Evolutionary conservation across 78 protist species (phyloP).

Genomic region (Dictyostelium purpureum): DNA sequence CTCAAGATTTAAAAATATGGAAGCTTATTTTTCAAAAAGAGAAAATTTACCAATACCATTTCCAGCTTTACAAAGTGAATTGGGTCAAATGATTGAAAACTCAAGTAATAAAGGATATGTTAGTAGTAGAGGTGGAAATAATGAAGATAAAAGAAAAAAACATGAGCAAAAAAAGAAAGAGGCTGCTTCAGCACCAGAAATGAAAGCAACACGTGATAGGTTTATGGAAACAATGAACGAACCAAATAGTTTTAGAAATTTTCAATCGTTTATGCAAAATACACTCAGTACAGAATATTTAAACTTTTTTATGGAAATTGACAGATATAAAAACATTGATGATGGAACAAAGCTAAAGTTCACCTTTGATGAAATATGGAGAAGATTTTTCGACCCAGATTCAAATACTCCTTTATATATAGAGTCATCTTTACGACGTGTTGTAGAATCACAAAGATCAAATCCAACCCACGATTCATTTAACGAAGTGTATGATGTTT

Average conservation of each 20-base stretch:
- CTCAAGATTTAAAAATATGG: not conserved
- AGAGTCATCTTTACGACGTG: not conserved
- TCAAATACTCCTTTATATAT: conserved; percentile 12
- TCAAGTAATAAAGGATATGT: not conserved
- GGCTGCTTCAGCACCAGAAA: conserved; percentile 24
- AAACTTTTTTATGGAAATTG: conserved; percentile 41
- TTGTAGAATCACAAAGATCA: not conserved
- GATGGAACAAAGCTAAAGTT: not conserved
- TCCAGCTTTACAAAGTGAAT: conserved; percentile 9
- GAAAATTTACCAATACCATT: conserved; percentile 49
- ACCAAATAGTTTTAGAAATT: conserved; percentile 13
- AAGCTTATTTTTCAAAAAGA: conserved; percentile 2
- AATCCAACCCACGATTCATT: conserved; percentile 3
- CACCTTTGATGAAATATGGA: conserved; percentile 55
- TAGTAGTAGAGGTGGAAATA: not conserved
- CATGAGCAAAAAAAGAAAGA: not conserved
- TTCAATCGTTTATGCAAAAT: conserved; percentile 33
- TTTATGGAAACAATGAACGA: conserved; percentile 35
- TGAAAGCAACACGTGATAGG: conserved; percentile 62
- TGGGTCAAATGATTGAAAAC: not conserved
- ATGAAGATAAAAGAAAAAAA: not conserved
- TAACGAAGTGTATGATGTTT: conserved; percentile 45
- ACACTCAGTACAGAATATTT: conserved; percentile 42
- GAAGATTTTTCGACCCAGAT: conserved; percentile 52
- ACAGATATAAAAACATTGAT: conserved; percentile 33